Evolutionary conservation across 2,329 filamentous ascomycete species (phyloP).

Genomic region (Pseudogymnoascus sp.): DNA sequence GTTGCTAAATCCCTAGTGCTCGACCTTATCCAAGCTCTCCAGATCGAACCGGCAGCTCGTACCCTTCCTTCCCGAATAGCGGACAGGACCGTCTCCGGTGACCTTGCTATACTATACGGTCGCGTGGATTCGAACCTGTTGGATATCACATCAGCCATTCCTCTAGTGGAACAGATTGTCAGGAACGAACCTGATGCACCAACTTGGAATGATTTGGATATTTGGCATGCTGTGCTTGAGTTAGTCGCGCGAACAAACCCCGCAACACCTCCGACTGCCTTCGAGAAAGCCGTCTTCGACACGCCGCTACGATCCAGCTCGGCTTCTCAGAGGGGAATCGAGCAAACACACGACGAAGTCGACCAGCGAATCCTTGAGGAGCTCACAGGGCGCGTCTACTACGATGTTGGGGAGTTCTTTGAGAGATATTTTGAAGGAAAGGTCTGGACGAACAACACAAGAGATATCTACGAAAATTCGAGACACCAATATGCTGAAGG

Average conservation of each 20-base stretch:
- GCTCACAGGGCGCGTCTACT: constrained; percentile 20
- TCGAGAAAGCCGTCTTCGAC: constrained; percentile 11
- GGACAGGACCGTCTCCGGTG: too few relatives aligned
- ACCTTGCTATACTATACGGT: too few relatives aligned
- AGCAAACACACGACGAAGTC: constrained; percentile 23
- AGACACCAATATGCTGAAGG: constrained; percentile 20
- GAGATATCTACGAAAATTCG: constrained; percentile 20
- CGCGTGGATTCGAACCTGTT: too few relatives aligned
- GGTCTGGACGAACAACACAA: constrained; percentile 7
- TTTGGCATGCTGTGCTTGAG: too few relatives aligned
- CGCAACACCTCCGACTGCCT: too few relatives aligned
- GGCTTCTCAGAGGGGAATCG: constrained; percentile 20
- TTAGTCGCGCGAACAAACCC: too few relatives aligned
- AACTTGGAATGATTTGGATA: too few relatives aligned
- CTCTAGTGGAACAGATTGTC: too few relatives aligned
- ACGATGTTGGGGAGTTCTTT: constrained; percentile 21
- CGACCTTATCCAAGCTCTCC: constrained; percentile 16
- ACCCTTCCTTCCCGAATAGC: constrained; percentile 9
- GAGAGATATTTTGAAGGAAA: constrained; percentile 11
- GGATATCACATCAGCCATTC: too few relatives aligned
- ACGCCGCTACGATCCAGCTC: constrained; percentile 19
- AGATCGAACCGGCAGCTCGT: constrained; percentile 12
- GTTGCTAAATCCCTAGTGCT: constrained; percentile 15
- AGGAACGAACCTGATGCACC: too few relatives aligned
- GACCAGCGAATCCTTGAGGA: constrained; percentile 24